Percentiles rank a stretch among this genome's conserved stretches.
These are phyloP conservation scores for Pouteria glomerata DNA, from an alignment of 148 eudicot genomes.

Conservation along the genomic window DNA sequence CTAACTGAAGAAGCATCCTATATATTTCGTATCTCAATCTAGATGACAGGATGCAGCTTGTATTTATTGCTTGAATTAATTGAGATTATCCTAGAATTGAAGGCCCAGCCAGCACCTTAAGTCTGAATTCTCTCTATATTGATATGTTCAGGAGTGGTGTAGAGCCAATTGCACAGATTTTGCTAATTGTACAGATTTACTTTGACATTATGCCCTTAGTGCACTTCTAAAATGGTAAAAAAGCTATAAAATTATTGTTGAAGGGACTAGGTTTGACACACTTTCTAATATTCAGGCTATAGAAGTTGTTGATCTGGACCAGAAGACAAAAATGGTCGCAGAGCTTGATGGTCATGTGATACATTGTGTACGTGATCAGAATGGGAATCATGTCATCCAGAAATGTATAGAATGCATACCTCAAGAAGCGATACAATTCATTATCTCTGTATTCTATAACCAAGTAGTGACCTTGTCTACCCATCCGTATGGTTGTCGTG, in stretches of 20 bases:
- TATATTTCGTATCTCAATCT: conserved; percentile 1
- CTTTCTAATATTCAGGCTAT: conserved; percentile 48
- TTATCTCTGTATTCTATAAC: conserved; percentile 71
- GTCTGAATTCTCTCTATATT: not conserved
- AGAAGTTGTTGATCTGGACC: conserved; percentile 82
- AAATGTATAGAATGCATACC: conserved; percentile 94
- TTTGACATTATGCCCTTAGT: too few relatives aligned
- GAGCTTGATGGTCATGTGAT: conserved; percentile 84
- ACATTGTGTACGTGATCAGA: conserved; percentile 94
- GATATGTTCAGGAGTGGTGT: not conserved
- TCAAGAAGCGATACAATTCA: conserved; percentile 62
- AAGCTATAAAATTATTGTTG: not conserved
- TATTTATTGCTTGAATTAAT: not conserved
- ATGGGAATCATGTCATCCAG: conserved; percentile 90
- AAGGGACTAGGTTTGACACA: not conserved
- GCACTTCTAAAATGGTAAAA: too few relatives aligned
- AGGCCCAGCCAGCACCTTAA: too few relatives aligned
- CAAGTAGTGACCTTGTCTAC: conserved; percentile 78
- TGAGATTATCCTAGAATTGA: not conserved
- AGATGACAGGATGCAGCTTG: not conserved
- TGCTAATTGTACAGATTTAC: too few relatives aligned
- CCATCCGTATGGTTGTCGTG: conserved; percentile 97
- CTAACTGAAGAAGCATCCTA: not conserved
- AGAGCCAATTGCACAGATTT: not conserved
- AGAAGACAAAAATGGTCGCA: conserved; percentile 65